Evolutionary conservation across 2,329 filamentous ascomycete species (phyloP).

Genomic region (Aspergillus japonicus): DNA sequence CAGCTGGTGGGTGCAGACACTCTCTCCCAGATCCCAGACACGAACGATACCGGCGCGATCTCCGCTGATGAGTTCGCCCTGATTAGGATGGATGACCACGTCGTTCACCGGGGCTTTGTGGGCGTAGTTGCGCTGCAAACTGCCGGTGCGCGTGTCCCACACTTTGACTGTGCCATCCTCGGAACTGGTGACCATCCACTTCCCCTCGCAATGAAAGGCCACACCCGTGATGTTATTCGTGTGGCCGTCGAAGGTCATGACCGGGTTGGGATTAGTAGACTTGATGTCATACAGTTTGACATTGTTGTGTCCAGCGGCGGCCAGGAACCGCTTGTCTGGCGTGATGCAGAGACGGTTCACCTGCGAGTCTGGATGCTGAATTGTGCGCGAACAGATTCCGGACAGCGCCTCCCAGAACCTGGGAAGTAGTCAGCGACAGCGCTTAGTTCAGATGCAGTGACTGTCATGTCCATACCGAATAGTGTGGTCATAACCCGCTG

Average conservation of each 20-base stretch:
- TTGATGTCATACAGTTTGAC: conserved; percentile 99
- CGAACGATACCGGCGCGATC: conserved; percentile 89
- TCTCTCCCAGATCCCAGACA: conserved; percentile 96
- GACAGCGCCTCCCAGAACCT: conserved; percentile 99
- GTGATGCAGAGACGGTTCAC: conserved; percentile 98
- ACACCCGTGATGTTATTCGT: conserved; percentile 94
- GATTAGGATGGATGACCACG: conserved; percentile 98
- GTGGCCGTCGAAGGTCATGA: conserved; percentile 93
- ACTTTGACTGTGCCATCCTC: conserved; percentile 97
- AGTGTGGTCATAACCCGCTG: conserved; percentile 73
- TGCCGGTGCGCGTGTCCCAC: conserved; percentile 86
- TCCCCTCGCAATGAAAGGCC: conserved; percentile 96
- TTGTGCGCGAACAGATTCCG: conserved; percentile 95
- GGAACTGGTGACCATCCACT: conserved; percentile 99
- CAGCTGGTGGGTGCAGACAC: conserved; percentile 92
- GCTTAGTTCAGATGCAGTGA: not conserved
- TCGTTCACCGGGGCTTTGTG: conserved; percentile 91
- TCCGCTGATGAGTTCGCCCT: conserved; percentile 96
- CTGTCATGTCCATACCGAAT: conserved; percentile 58
- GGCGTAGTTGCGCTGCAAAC: conserved; percentile 87
- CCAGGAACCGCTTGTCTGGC: conserved; percentile 93
- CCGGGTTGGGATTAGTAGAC: conserved; percentile 90
- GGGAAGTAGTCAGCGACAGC: conserved; percentile 16
- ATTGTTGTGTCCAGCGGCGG: conserved; percentile 74
- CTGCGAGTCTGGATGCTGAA: conserved; percentile 96